Evolutionary conservation across 345 rosid genomes (phyloP).

Genomic region (Linum usitatissimum): DNA sequence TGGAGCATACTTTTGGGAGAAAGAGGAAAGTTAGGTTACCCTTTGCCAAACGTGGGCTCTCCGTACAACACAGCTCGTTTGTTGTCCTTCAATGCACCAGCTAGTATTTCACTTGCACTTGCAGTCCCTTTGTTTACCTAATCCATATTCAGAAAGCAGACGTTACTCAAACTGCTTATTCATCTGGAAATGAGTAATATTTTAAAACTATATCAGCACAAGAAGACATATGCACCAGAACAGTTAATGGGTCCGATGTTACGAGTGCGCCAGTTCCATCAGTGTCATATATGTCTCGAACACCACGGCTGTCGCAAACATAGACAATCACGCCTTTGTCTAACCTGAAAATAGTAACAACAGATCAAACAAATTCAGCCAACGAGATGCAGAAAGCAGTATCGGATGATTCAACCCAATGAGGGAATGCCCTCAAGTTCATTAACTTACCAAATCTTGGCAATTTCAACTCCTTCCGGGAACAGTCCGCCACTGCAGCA

Average conservation of each 20-base stretch:
- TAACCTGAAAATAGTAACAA: slow-evolving; percentile 46
- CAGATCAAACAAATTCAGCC: not conserved
- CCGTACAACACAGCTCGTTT: slow-evolving; percentile 79
- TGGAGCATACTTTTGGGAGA: not conserved
- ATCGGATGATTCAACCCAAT: not conserved
- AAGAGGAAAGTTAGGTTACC: slow-evolving; percentile 36
- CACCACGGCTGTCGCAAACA: slow-evolving; percentile 74
- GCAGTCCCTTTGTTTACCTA: slow-evolving; percentile 98
- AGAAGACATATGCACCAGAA: slow-evolving; percentile 38
- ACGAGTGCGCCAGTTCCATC: slow-evolving; percentile 77
- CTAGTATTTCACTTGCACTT: slow-evolving; percentile 93
- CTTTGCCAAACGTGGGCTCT: slow-evolving; percentile 90
- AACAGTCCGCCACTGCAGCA: slow-evolving; percentile 90
- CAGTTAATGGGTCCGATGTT: slow-evolving; percentile 72
- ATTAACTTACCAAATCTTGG: slow-evolving; percentile 71
- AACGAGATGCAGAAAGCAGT: not conserved
- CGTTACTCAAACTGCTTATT: not conserved
- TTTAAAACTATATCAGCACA: not conserved
- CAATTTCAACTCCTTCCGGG: slow-evolving; percentile 94
- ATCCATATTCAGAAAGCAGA: slow-evolving; percentile 12
- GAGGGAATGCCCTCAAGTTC: not conserved
- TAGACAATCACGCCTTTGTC: slow-evolving; percentile 93
- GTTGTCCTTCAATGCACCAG: slow-evolving; percentile 91
- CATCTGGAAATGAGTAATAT: not conserved
- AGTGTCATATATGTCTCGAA: slow-evolving; percentile 82